Evolutionary conservation across 2,329 filamentous ascomycete genomes (phyloP).

Genomic region (Aspergillus sp.): DNA sequence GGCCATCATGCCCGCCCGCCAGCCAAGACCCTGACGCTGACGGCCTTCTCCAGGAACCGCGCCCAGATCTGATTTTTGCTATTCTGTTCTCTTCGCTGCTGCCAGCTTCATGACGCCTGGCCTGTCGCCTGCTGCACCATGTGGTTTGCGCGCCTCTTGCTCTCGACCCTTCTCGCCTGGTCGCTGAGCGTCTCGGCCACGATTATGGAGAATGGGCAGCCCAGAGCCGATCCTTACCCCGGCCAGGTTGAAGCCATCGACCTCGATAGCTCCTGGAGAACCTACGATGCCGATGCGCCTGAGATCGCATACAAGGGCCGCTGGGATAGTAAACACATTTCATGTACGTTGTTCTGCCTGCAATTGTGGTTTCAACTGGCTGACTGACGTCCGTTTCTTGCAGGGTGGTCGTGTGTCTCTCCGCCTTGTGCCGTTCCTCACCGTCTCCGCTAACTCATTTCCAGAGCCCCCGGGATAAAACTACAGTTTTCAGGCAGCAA

Average conservation of each 20-base stretch:
- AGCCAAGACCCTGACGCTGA: not conserved
- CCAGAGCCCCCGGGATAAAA: constrained; percentile 52
- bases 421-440: not conserved
- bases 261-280: constrained; percentile 42
- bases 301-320: constrained; percentile 63
- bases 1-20: too few relatives aligned
- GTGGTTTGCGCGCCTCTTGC: constrained; percentile 2
- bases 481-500: constrained; percentile 56
- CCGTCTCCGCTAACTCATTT: constrained; percentile 9
- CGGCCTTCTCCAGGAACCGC: not conserved
- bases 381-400: not conserved
- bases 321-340: constrained; percentile 62
- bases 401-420: constrained; percentile 55
- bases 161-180: constrained; percentile 4
- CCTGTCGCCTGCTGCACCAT: not conserved
- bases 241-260: constrained; percentile 34
- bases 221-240: constrained; percentile 38
- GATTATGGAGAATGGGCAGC: constrained; percentile 46
- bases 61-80: not conserved
- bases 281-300: constrained; percentile 51
- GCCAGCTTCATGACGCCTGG: not conserved
- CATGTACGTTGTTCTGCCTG: constrained; percentile 37
- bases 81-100: not conserved
- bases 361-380: not conserved
- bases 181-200: constrained; percentile 29